Base-by-base conservation (phyloP, 139 green algal genomes). In the Pleodorina starrii region DNA sequence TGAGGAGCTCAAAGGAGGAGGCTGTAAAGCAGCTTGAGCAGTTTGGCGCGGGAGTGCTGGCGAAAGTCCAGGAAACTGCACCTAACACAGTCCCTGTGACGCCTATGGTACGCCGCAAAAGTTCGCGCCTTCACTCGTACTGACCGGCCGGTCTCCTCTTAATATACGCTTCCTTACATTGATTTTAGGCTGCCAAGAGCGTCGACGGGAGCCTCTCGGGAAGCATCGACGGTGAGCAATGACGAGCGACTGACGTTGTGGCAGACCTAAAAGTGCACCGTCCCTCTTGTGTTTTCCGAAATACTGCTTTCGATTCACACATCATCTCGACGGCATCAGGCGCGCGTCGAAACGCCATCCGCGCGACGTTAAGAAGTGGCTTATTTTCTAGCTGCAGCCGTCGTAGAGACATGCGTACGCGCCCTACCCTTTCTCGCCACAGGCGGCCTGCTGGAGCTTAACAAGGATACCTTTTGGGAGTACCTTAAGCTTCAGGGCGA, bases 391-490 rank as follows among this genome's bases (percentile, higher is more conserved):
- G 54, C 54, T 66, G 9, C 54, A 66, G 54, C 54, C 54, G 54
- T 66, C 54, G 54, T 21, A 66, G 21, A 25, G n/a, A n/a, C n/a
- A n/a, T n/a, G n/a, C n/a, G n/a, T n/a, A n/a, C n/a, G n/a, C n/a
- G n/a, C n/a, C n/a, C n/a, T n/a, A n/a, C n/a, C n/a, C n/a, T n/a
- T n/a, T n/a, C n/a, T n/a, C n/a, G n/a, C n/a, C n/a, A 21, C 69
- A 82, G 84, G 74, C 11, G 85, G 73, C 25, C 85, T 90, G 43
- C 43, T 86, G 4, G 59, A 86, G 60, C 86, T 90, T 32, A 71
- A 86, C 75, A 79, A 86, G 75, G 75, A 90, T 48, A 90, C 60
- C 25, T 91, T 91, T 51, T 91, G 84, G 54, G 27, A 42, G 29
- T 91, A 91, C 42, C 57, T 91, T 23, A 59, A 88, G 51, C 35